phyloP scores from a whole-genome alignment of 2,329 filamentous ascomycete genomes.

The Aspergillus calidoustus region DNA sequence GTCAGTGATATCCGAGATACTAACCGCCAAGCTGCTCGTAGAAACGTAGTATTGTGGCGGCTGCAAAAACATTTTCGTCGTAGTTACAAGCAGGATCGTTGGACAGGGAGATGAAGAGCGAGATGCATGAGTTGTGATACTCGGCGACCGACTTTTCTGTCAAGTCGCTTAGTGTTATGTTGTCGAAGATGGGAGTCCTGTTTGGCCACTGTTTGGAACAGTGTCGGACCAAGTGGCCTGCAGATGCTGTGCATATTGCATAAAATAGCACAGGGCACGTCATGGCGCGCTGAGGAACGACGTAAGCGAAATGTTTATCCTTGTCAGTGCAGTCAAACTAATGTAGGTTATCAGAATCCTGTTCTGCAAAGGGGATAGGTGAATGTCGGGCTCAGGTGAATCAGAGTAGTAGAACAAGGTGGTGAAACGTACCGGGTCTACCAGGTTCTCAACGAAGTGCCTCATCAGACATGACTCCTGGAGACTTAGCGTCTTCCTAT shows the following conservation, averaged over 20 bases:
- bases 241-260: slow-evolving; percentile 14
- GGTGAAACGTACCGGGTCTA: background rate
- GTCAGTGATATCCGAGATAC: slow-evolving; percentile 49
- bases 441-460: slow-evolving; percentile 12
- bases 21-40: slow-evolving; percentile 63
- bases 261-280: slow-evolving; percentile 13
- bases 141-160: slow-evolving; percentile 3
- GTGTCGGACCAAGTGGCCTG: slow-evolving; percentile 8
- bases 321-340: slow-evolving; percentile 16
- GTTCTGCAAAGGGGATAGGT: fast-evolving
- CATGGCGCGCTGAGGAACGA: slow-evolving; percentile 12
- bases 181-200: background rate
- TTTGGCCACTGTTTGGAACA: background rate
- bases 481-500: background rate
- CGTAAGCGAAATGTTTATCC: slow-evolving; percentile 14
- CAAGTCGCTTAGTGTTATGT: background rate
- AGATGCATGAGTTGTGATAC: slow-evolving; percentile 17
- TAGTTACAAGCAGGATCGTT: slow-evolving; percentile 44
- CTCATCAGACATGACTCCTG: slow-evolving; percentile 15
- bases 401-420: background rate
- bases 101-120: slow-evolving; percentile 31
- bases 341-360: background rate
- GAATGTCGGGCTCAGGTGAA: background rate
- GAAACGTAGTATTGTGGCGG: slow-evolving; percentile 61
- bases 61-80: slow-evolving; percentile 59